Percentiles rank a stretch among this genome's conserved stretches.
phyloP scores from a whole-genome alignment of 441 rosid species.

The Arabidopsis lyrata region DNA sequence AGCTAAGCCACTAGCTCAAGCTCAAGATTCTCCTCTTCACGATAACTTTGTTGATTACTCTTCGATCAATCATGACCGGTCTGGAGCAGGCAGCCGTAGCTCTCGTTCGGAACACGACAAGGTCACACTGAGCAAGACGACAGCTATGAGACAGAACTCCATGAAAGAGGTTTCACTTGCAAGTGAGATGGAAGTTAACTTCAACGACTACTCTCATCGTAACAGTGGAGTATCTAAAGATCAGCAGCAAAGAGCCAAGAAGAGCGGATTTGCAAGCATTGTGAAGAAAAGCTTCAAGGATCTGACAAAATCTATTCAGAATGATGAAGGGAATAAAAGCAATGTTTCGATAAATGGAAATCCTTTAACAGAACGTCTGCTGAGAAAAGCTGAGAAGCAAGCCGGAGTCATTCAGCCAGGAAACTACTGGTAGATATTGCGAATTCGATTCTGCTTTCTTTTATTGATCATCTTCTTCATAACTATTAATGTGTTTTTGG shows the following conservation, averaged over 20 bases:
- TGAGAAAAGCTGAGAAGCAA: conserved; percentile 85
- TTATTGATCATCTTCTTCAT: conserved; percentile 12
- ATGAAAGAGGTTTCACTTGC: conserved; percentile 70
- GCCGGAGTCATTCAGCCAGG: conserved; percentile 90
- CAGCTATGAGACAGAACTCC: conserved; percentile 69
- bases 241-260: conserved; percentile 55
- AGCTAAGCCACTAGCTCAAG: conserved; percentile 43
- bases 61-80: conserved; percentile 56
- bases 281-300: conserved; percentile 94
- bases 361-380: conserved; percentile 60
- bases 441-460: neutral
- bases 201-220: conserved; percentile 58
- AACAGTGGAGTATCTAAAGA: conserved; percentile 71
- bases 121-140: conserved; percentile 53
- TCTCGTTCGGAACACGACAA: conserved; percentile 83
- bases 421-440: conserved; percentile 71
- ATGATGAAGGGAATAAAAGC: conserved; percentile 59
- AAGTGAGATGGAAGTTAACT: conserved; percentile 80
- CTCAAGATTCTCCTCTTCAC: conserved; percentile 66
- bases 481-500: conserved; percentile 5
- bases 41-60: conserved; percentile 74
- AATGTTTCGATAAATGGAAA: conserved; percentile 77
- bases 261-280: conserved; percentile 69
- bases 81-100: conserved; percentile 84
- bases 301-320: conserved; percentile 66